These are phyloP conservation scores for Mortierella polycephala DNA, from an alignment of 371 early-diverging fungal species.

Conservation along the genomic window DNA sequence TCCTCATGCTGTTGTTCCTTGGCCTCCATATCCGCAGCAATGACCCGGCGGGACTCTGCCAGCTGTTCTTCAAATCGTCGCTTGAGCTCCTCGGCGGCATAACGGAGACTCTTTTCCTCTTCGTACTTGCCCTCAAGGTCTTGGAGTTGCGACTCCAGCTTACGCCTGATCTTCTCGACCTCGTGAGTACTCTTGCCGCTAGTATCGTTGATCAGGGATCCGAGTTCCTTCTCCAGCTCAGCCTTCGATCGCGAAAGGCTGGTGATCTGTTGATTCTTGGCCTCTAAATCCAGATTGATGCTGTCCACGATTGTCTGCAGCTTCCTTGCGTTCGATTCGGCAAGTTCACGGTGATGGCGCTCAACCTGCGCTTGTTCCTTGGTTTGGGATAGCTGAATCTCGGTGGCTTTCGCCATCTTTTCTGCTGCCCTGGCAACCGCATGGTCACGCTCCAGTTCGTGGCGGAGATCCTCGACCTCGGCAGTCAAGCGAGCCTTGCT, in stretches of 20 bases:
- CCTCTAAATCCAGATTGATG: slow-evolving; percentile 68
- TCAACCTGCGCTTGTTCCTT: slow-evolving; percentile 70
- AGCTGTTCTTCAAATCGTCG: slow-evolving; percentile 71
- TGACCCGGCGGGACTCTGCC: slow-evolving; percentile 67
- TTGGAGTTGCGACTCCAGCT: slow-evolving; percentile 69
- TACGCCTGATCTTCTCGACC: slow-evolving; percentile 72
- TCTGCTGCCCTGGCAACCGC: slow-evolving; percentile 69
- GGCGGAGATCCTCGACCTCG: slow-evolving; percentile 79
- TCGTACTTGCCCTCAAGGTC: slow-evolving; percentile 71
- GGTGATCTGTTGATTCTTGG: slow-evolving; percentile 61
- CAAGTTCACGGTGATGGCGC: slow-evolving; percentile 72
- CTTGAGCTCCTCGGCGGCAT: slow-evolving; percentile 75
- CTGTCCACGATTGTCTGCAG: slow-evolving; percentile 69
- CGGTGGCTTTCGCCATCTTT: slow-evolving; percentile 66
- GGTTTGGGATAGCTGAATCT: slow-evolving; percentile 61
- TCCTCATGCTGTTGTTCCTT: slow-evolving; percentile 82
- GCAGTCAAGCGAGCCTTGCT: slow-evolving; percentile 67
- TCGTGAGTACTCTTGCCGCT: slow-evolving; percentile 81
- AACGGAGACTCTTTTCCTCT: slow-evolving; percentile 65
- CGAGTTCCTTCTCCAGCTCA: slow-evolving; percentile 78
- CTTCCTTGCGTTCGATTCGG: slow-evolving; percentile 67
- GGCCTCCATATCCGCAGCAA: slow-evolving; percentile 71
- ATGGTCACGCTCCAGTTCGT: slow-evolving; percentile 80
- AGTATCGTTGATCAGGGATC: slow-evolving; percentile 79
- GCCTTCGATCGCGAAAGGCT: slow-evolving; percentile 69